Evolutionary conservation across 2,329 filamentous ascomycete genomes (phyloP), one percentile per base, ranked within the genome.

Genomic region (Beauveria medogensis): DNA sequence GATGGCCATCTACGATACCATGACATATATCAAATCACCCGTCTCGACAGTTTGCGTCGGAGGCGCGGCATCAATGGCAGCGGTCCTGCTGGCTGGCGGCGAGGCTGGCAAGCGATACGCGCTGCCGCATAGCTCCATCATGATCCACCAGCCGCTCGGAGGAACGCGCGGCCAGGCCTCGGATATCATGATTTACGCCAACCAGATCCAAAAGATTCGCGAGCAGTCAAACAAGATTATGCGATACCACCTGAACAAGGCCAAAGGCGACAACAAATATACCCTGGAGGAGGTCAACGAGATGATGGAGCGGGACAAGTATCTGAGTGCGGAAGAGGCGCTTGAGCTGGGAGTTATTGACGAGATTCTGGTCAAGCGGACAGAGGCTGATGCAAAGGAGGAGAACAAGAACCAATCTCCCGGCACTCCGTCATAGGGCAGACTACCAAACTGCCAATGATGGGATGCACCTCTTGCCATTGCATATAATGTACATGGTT

Each of bases 221-320:
- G 83, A 87, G 65, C 89, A 93, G 75, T 78, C 97, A 68, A 97
- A 99, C 73, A 82, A 87, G 75, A 97, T 99, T 62, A 97, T 97
- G 72, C 84, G 87, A 72, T 78, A 81, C 57, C 94, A 99, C 73
- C 78, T 99, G 70, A 97, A 92, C 68, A 88, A 85, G 73, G 80
- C 86, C 55, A 83, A 90, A 69, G 87, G 84, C 2, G 71, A 89
- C 63, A 90, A 95, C 24, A 90, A 91, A 74, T 87, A 91, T 72
- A 86, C 81, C 40, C 70, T 96, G 41, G 87, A 92, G 54, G 89
- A 95, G 70, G 89, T 99, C 69, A 93, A 94, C 74, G 91, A 88
- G 72, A 83, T 97, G 73, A 97, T 99, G 93, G 94, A 99, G 78
- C 81, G 94, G 61, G 94, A 99, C 73, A 94, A 94, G 70, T 97